Evolutionary conservation across 257 asterid species (phyloP), one percentile per base, ranked within the genome.

Genomic region (Paraleonurus japonicus): DNA sequence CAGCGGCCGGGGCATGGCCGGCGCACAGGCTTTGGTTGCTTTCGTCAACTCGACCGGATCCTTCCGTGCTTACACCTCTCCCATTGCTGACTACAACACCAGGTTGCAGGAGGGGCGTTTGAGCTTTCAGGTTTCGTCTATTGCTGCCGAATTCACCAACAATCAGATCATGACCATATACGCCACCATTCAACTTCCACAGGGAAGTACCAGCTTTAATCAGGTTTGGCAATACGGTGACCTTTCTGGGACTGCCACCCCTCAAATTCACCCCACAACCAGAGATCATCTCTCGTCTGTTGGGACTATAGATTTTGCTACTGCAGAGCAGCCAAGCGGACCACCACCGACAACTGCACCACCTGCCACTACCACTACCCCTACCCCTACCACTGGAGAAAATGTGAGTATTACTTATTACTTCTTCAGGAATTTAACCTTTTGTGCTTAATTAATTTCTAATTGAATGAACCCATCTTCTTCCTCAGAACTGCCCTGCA

Each of bases 211-310:
- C 1, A 80, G 78, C 7, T 90, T 87, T 39, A 76, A 73, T 4
- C 97, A 90, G 16, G 89, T 83, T 2, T 92, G 96, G 98, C 98
- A 92, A 55, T 51, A 59, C 39, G 98, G 98, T 0, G 70, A 0
- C 15, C 71, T 92, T 22, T 66, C 82, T 7, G 85, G 87, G 0
- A 71, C 26, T 24, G 2, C 3, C 45, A 3, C 3, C 45, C 87
- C 78, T 48, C 16, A 0, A 24, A 0, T 0, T 2, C 98, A 92
- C 47, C 10, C 0, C 11, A 8, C 0, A 1, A 3, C 4, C 13
- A 58, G 68, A 11, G 85, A 77, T 0, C 76, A 86, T 20, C 0
- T 16, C 30, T 67, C 73, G 12, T 87, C 98, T 17, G 4, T 5
- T 7, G 85, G 85, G 1, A 61, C 26, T 0, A 74, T 92, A 32